Evolutionary conservation across 495 filamentous ascomycete species (phyloP).

Genomic region (Neurospora sp.): DNA sequence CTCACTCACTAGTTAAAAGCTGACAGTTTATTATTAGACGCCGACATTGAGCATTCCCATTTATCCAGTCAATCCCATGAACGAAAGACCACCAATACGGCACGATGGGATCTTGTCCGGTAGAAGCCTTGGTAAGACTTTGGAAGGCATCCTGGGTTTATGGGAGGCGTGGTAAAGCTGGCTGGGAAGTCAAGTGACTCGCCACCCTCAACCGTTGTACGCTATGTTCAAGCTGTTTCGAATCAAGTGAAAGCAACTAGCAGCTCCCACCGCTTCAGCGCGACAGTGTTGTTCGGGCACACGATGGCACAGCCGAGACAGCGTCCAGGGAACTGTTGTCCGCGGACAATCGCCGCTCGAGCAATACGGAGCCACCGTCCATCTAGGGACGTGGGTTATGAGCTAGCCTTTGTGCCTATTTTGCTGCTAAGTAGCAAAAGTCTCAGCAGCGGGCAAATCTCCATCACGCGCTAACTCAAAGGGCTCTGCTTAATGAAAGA

Average conservation of each 20-base stretch:
- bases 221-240: not conserved
- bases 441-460: not conserved
- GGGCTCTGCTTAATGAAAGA: not conserved
- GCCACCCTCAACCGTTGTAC: not conserved
- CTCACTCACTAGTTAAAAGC: not conserved
- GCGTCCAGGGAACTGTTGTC: not conserved
- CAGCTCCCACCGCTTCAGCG: not conserved
- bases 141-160: not conserved
- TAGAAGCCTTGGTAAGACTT: not conserved
- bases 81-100: not conserved
- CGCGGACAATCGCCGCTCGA: not conserved
- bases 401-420: not conserved
- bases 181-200: not conserved
- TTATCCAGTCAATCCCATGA: not conserved
- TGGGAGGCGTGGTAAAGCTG: not conserved
- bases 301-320: not conserved
- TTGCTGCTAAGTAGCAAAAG: not conserved
- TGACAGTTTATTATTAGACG: not conserved
- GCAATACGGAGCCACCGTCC: not conserved
- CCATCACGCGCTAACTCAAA: not conserved
- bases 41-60: not conserved
- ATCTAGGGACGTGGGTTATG: not conserved
- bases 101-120: not conserved
- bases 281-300: not conserved
- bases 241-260: not conserved